Evolutionary conservation across 768 basidiomycete species (phyloP).

Genomic region (Calocybe indica): DNA sequence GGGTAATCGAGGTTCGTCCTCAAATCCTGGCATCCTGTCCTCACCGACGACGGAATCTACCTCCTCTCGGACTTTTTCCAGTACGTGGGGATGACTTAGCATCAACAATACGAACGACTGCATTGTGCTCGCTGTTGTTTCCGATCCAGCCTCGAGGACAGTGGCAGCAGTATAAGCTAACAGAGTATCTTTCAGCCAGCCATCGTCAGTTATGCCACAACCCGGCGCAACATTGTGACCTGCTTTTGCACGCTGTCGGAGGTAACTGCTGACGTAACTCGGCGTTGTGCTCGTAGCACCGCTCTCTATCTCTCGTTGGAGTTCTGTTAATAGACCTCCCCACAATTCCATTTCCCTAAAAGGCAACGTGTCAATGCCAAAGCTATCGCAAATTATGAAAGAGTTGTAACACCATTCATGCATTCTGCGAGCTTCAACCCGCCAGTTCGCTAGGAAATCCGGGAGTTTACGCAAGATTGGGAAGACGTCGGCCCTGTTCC

Average conservation of each 20-base stretch:
- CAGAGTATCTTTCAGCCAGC: constrained; percentile 22
- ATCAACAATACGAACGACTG: constrained; percentile 20
- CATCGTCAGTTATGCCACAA: constrained; percentile 18
- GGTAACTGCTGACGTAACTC: constrained; percentile 15
- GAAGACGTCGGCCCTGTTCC: neutral
- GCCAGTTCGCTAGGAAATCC: neutral
- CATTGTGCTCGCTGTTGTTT: constrained; percentile 20
- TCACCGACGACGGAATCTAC: constrained; percentile 20
- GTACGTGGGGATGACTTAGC: constrained; percentile 17
- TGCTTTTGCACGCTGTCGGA: constrained; percentile 15
- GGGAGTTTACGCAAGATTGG: neutral
- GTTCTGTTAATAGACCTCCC: constrained; percentile 18
- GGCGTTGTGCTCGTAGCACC: constrained; percentile 10
- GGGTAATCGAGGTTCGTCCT: constrained; percentile 15
- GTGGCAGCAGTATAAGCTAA: constrained; percentile 21
- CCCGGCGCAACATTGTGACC: constrained; percentile 18
- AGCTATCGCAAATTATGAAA: constrained; percentile 20
- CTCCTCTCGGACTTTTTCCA: constrained; percentile 17
- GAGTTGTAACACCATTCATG: constrained; percentile 18
- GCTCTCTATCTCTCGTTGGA: constrained; percentile 12
- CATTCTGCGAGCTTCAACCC: neutral
- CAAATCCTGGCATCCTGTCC: constrained; percentile 19
- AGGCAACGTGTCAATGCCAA: neutral
- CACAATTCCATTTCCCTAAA: constrained; percentile 20
- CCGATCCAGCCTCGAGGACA: constrained; percentile 23